Base-by-base conservation (phyloP, 2,329 filamentous ascomycete genomes). In the Penicillium sp. region DNA sequence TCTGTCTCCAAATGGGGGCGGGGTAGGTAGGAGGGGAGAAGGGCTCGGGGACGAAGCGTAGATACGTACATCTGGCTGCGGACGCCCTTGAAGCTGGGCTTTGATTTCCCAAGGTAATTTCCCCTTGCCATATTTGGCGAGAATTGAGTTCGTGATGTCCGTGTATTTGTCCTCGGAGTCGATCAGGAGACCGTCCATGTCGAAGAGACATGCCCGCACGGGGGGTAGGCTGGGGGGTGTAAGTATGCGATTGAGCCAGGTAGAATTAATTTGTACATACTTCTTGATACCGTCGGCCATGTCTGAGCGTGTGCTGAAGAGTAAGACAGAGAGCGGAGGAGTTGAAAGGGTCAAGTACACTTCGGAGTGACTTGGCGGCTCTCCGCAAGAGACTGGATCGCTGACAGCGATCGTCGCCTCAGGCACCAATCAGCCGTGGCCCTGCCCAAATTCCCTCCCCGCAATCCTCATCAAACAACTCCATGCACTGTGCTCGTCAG, bases 131-230 rank as follows among this genome's bases (percentile, higher is more conserved):
- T 95, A 92, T 73, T 90, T 88, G 60, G 84, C 83, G 45, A 99
- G 88, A 44, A 98, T 86, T 26, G 87, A 83, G 79, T 99, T 97
- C 64, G 93, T 90, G 78, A 91, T 90, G 29, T 86, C 75, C 0
- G 92, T 95, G 83, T 98, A 98, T 62, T 88, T 82, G 73, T 98
- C 95, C 82, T 98, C 95, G 38, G 91, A 93, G 79, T 98, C 89
- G 74, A 99, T 91, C 21, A 99, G 87, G 41, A 99, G 89, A 64
- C 95, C 95, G 78, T 99, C 95, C 93, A 98, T 97, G 83, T 99
- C 95, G 77, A 99, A 98, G 67, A 99, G 89, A 78, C 93, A 97
- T 69, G 94, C 95, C 69, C 93, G 87, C 62, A 98, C 85, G 51
- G 90, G 88, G 21, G 91, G 90, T 77, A 93, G 89, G 74, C 90